These are phyloP conservation scores for Phytomonas francai DNA, from an alignment of 208 protist genomes.

Conservation along the genomic window DNA sequence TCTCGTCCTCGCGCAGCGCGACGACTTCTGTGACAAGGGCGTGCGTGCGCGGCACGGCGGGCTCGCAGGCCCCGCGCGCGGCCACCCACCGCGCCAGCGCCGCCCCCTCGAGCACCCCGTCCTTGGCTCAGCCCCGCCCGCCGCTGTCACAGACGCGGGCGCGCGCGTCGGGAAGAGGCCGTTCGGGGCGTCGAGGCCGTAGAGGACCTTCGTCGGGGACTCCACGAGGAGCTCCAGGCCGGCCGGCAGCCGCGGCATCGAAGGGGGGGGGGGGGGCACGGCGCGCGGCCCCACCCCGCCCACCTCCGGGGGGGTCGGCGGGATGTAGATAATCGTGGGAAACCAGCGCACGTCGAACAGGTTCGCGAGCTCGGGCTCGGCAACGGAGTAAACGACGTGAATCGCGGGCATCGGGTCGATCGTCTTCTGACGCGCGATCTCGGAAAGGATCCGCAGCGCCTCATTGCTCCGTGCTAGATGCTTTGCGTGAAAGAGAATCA, in stretches of 20 bases:
- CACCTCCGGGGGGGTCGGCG: too few species aligned
- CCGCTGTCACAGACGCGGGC: conserved; percentile 13
- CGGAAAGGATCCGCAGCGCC: conserved; percentile 41
- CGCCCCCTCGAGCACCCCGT: conserved; percentile 27
- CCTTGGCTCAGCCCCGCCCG: conserved; percentile 22
- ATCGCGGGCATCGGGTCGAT: conserved; percentile 61
- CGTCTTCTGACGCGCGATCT: conserved; percentile 40
- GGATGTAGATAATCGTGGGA: conserved; percentile 77
- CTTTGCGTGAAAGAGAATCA: conserved; percentile 81
- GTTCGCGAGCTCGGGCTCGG: conserved; percentile 71
- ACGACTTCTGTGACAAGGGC: conserved; percentile 42
- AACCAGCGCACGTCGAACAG: conserved; percentile 76
- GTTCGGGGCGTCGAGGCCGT: conserved; percentile 5
- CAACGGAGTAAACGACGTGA: conserved; percentile 70
- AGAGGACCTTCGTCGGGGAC: conserved; percentile 11
- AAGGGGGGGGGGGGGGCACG: too few species aligned
- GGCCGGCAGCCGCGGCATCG: too few species aligned
- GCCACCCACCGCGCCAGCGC: conserved; percentile 59
- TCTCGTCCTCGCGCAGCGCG: conserved; percentile 35
- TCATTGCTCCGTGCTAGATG: conserved; percentile 64
- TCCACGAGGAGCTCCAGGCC: too few species aligned
- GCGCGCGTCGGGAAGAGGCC: not conserved
- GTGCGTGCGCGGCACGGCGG: conserved; percentile 23
- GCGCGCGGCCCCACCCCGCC: too few species aligned
- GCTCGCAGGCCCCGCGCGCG: conserved; percentile 24